Conservation (phyloP, 148 eudicot genomes). For the Vaccinium vitisidaea region DNA sequence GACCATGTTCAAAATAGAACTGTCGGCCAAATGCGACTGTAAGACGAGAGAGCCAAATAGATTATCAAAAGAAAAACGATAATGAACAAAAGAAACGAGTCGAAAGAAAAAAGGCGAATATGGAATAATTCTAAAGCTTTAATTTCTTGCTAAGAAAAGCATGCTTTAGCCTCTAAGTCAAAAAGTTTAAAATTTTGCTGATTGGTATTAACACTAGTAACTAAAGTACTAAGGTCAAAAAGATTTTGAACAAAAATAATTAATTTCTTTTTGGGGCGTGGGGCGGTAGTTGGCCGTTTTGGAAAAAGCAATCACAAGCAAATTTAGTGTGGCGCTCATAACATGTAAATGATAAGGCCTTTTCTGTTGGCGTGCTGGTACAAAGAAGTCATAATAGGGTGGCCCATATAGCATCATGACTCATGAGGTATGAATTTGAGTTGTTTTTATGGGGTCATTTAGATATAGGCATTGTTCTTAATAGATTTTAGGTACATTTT, state of each 20-base stretch:
- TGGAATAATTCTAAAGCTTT: neutral
- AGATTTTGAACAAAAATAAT: neutral
- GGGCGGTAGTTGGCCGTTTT: neutral
- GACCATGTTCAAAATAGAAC: neutral
- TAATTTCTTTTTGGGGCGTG: neutral
- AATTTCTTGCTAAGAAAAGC: neutral
- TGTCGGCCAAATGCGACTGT: neutral
- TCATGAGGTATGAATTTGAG: too few relatives aligned
- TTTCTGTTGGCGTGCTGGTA: neutral
- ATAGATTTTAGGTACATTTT: too few relatives aligned
- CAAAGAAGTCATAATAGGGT: neutral
- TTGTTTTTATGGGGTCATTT: too few relatives aligned
- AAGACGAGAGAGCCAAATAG: neutral
- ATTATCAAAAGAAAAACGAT: neutral
- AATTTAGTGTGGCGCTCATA: neutral
- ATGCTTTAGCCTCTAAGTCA: neutral
- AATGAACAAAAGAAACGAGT: neutral
- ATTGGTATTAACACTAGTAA: neutral
- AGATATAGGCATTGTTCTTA: too few relatives aligned
- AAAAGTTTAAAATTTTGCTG: neutral
- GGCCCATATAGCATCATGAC: neutral
- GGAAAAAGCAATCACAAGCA: neutral
- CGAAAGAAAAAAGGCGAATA: neutral
- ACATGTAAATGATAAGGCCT: neutral
- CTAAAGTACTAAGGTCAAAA: neutral